Conservation (phyloP, 768 basidiomycete species). For the Mycena maculata region DNA sequence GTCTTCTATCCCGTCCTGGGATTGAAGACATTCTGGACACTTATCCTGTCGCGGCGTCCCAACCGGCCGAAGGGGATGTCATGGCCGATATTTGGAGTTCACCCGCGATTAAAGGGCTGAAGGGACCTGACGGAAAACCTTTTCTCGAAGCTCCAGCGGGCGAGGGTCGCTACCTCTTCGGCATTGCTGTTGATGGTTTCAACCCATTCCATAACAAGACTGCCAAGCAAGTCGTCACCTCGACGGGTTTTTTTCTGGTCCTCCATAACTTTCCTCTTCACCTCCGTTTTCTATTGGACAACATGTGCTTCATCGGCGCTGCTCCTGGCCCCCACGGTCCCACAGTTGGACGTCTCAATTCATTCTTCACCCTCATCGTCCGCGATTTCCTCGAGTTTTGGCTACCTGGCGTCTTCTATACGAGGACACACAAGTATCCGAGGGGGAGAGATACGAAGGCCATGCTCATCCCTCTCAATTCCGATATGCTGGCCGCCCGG, state of each 20-base stretch:
- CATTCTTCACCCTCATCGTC: constrained; percentile 49
- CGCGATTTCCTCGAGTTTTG: constrained; percentile 48
- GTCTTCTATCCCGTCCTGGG: constrained; percentile 40
- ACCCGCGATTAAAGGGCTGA: constrained; percentile 31
- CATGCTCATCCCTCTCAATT: constrained; percentile 42
- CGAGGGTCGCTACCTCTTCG: constrained; percentile 39
- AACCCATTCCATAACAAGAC: constrained; percentile 42
- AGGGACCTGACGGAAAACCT: constrained; percentile 33
- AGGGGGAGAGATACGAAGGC: constrained; percentile 27
- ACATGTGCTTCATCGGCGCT: constrained; percentile 52
- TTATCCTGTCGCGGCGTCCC: constrained; percentile 15
- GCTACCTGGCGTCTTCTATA: constrained; percentile 42
- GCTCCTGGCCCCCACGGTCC: constrained; percentile 54
- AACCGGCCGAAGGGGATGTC: background rate
- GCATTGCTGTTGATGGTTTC: constrained; percentile 43
- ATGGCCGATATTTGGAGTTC: constrained; percentile 40
- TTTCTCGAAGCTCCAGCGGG: constrained; percentile 36
- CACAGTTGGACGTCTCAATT: constrained; percentile 44
- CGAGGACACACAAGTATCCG: constrained; percentile 34
- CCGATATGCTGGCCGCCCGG: constrained; percentile 46
- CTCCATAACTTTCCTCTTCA: constrained; percentile 31
- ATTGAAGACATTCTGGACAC: constrained; percentile 41
- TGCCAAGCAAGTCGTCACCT: constrained; percentile 38
- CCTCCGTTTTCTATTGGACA: constrained; percentile 40
- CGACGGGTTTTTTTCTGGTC: constrained; percentile 41